A percentile compares a stretch with the other conserved stretches of the same genome.
These are phyloP conservation scores for Skeletonema marinoi DNA, from an alignment of 108 stramenopile species.

Conservation along the genomic window DNA sequence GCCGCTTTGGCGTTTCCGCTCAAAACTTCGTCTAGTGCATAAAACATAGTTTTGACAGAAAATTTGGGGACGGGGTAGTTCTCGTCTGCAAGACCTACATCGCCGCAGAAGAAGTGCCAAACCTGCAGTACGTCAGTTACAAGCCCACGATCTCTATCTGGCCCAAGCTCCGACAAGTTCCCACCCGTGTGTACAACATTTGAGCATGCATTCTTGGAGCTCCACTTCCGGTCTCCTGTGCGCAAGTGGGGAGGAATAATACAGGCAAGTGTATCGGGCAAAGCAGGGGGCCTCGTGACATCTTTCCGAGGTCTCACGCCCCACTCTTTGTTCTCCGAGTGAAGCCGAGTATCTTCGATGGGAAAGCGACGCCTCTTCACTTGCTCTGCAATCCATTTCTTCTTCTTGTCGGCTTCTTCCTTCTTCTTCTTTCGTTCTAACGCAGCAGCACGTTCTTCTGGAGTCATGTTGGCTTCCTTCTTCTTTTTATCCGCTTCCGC, in stretches of 20 bases:
- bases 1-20: conserved; percentile 67
- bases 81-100: conserved; percentile 57
- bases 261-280: conserved; percentile 52
- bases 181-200: conserved; percentile 7
- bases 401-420: conserved; percentile 37
- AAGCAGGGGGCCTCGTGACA: conserved; percentile 56
- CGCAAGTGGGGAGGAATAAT: conserved; percentile 36
- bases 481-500: conserved; percentile 33
- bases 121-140: conserved; percentile 71
- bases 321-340: conserved; percentile 80
- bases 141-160: conserved; percentile 44
- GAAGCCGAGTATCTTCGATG: conserved; percentile 79
- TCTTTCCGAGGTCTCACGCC: conserved; percentile 56
- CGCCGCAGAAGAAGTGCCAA: conserved; percentile 85
- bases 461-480: conserved; percentile 31
- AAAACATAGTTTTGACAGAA: conserved; percentile 66
- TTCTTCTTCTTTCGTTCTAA: conserved; percentile 16
- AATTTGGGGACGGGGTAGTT: conserved; percentile 57
- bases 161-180: conserved; percentile 23
- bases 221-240: conserved; percentile 22
- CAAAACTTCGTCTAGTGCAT: conserved; percentile 66
- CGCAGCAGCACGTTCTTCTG: conserved; percentile 27
- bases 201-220: conserved; percentile 2
- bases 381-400: conserved; percentile 58
- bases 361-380: conserved; percentile 77